Conservation (phyloP, 805 yeast genomes). For the Spathaspora girioi region DNA sequence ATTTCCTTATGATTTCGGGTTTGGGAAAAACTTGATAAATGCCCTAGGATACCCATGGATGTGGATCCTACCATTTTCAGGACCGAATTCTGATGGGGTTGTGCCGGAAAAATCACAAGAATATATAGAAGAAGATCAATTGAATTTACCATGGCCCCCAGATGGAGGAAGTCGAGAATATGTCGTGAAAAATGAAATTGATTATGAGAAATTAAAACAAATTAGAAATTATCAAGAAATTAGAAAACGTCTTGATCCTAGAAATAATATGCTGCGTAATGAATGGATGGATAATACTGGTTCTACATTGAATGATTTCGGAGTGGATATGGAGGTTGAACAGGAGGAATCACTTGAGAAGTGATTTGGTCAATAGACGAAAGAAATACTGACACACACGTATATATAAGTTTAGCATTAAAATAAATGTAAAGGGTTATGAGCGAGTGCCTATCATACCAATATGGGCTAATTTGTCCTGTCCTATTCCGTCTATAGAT, state of each 20-base stretch:
- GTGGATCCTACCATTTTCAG: conserved; percentile 75
- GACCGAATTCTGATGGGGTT: conserved; percentile 59
- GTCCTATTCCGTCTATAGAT: too few species aligned
- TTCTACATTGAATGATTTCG: conserved; percentile 79
- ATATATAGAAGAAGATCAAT: conserved; percentile 49
- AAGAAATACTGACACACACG: too few species aligned
- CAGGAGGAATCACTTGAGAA: conserved; percentile 12
- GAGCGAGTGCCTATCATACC: too few species aligned
- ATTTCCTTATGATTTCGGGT: conserved; percentile 81
- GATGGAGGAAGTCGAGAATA: conserved; percentile 59
- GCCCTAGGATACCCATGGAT: conserved; percentile 59
- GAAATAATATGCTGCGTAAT: conserved; percentile 33
- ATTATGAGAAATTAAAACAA: conserved; percentile 4
- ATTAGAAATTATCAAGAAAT: conserved; percentile 19
- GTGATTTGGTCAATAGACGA: too few species aligned
- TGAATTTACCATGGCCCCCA: conserved; percentile 89
- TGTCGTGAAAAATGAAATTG: conserved; percentile 15
- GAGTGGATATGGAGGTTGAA: conserved; percentile 77
- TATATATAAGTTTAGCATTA: neutral
- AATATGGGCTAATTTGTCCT: too few species aligned
- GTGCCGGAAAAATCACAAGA: conserved; percentile 52
- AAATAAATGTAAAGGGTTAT: too few species aligned
- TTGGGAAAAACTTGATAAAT: conserved; percentile 47
- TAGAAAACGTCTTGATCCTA: conserved; percentile 32
- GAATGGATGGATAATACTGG: conserved; percentile 79